phyloP scores from a whole-genome alignment of 192 early-diverging fungal species.

The Rhizoclosmatium sp. region DNA sequence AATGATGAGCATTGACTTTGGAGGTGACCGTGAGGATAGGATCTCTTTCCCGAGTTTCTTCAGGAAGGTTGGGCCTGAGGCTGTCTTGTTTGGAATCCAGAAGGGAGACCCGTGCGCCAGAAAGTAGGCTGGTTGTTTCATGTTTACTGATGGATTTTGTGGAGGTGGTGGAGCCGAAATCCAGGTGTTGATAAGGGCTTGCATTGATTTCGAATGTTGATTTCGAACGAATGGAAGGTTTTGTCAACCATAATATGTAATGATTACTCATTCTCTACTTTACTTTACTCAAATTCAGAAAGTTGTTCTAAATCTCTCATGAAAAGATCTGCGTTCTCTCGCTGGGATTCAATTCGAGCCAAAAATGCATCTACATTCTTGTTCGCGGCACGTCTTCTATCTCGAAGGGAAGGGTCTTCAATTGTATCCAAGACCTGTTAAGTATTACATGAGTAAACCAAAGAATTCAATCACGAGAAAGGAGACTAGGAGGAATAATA shows the following conservation, averaged over 20 bases:
- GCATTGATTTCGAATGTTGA: too few species aligned
- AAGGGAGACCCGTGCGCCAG: constrained; percentile 32
- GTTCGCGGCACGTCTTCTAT: constrained; percentile 20
- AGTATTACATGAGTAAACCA: neutral
- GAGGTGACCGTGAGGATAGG: constrained; percentile 3
- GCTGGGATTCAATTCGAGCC: neutral
- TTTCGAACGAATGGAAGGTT: too few species aligned
- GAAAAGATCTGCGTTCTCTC: neutral
- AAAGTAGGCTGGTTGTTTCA: constrained; percentile 38
- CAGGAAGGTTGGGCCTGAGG: constrained; percentile 28
- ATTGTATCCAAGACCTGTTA: constrained; percentile 22
- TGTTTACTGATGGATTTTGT: neutral
- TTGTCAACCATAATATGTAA: too few species aligned
- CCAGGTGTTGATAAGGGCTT: too few species aligned
- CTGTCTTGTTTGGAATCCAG: constrained; percentile 30
- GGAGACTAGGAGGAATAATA: neutral
- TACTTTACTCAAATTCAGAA: too few species aligned
- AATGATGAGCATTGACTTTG: constrained; percentile 51
- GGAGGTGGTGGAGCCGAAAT: too few species aligned
- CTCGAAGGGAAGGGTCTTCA: constrained; percentile 14
- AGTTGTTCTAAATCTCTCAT: neutral
- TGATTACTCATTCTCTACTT: too few species aligned
- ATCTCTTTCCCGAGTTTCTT: constrained; percentile 27
- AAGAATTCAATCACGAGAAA: neutral
- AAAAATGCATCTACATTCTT: constrained; percentile 17